A percentile compares a stretch with the other conserved stretches of the same genome.
Evolutionary conservation across 306 rosid genomes (phyloP).

Genomic region (Cicer arietinum): DNA sequence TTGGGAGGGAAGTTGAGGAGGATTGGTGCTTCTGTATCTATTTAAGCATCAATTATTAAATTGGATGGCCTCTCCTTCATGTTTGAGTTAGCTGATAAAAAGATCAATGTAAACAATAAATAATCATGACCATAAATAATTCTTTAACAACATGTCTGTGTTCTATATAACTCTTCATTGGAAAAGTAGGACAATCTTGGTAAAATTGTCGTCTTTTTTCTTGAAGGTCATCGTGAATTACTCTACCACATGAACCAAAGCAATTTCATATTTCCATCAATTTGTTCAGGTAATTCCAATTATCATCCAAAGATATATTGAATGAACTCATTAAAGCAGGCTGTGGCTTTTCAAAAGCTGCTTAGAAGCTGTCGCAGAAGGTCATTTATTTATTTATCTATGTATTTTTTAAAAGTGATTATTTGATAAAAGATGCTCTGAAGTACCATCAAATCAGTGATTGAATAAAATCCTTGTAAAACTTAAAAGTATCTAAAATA

Average conservation of each 20-base stretch:
- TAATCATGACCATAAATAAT: constrained; percentile 14
- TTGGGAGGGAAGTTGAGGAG: background rate
- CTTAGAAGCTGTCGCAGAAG: background rate
- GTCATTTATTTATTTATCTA: background rate
- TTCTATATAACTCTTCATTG: background rate
- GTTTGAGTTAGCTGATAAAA: constrained; percentile 16
- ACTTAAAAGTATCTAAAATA: constrained; percentile 49
- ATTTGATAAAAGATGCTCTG: background rate
- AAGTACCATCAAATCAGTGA: constrained; percentile 5
- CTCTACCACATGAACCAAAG: background rate
- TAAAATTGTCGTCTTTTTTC: constrained; percentile 20
- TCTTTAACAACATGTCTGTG: background rate
- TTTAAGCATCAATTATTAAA: constrained; percentile 28
- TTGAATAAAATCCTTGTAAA: constrained; percentile 5
- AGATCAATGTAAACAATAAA: background rate
- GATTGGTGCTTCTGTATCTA: background rate
- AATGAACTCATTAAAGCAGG: background rate
- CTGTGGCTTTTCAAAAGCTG: constrained; percentile 12
- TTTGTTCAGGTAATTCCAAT: constrained; percentile 22
- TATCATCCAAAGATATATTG: background rate
- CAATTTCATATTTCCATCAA: background rate
- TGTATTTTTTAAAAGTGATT: background rate
- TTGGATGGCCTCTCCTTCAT: constrained; percentile 16
- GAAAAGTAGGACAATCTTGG: background rate
- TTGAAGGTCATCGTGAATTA: background rate